Percentiles rank a stretch among this genome's conserved stretches.
phyloP scores from a whole-genome alignment of 2,329 filamentous ascomycete species.

The Coniochaeta sp. region DNA sequence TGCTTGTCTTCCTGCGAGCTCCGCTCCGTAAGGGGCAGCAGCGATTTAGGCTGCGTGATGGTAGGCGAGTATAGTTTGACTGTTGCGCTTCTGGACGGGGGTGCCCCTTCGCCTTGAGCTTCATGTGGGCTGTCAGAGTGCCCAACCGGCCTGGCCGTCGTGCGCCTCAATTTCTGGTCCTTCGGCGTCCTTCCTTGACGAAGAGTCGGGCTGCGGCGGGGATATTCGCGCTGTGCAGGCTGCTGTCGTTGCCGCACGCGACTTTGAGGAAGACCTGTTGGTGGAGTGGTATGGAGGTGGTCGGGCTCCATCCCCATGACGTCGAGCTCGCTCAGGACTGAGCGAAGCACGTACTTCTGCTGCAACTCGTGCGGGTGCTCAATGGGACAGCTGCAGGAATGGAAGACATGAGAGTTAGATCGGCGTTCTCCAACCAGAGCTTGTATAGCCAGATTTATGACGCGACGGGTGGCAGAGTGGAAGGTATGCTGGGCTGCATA shows the following conservation, averaged over 20 bases:
- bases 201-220: neutral
- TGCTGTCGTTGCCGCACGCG: constrained; percentile 11
- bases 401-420: constrained; percentile 14
- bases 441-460: too few relatives aligned
- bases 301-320: constrained; percentile 9
- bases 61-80: constrained; percentile 18
- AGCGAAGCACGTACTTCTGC: neutral
- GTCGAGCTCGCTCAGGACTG: constrained; percentile 3
- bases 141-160: constrained; percentile 11
- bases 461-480: neutral
- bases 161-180: constrained; percentile 9
- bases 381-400: neutral
- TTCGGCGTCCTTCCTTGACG: constrained; percentile 5
- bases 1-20: constrained; percentile 32
- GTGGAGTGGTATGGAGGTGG: constrained; percentile 9
- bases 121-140: constrained; percentile 11
- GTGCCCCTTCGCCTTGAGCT: neutral
- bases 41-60: constrained; percentile 23
- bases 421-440: neutral
- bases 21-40: constrained; percentile 39
- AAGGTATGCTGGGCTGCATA: neutral
- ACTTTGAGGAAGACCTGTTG: constrained; percentile 7
- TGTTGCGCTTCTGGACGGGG: constrained; percentile 9
- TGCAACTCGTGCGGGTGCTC: neutral
- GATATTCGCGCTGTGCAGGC: constrained; percentile 3